A percentile compares a stretch with the other conserved stretches of the same genome.
These are phyloP conservation scores for Theileria luwenshuni DNA, from an alignment of 169 alveolate genomes.

Conservation along the genomic window DNA sequence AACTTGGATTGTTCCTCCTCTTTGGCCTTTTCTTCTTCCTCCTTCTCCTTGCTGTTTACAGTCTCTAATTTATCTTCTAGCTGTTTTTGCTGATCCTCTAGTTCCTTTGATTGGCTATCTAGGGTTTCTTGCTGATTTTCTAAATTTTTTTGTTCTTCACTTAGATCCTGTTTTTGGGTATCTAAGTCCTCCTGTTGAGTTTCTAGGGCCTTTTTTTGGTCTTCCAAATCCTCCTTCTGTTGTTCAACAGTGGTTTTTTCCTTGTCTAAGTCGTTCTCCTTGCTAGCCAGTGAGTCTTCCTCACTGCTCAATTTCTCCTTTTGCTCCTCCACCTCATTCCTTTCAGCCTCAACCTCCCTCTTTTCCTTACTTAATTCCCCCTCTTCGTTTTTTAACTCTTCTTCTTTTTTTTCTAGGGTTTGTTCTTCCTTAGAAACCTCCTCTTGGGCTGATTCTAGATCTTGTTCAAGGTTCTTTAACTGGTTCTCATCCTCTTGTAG, in stretches of 20 bases:
- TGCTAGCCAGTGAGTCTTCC: no score
- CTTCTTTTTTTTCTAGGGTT: slow-evolving; percentile 2
- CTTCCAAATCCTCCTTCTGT: slow-evolving; percentile 9
- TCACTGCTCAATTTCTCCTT: slow-evolving; percentile 13
- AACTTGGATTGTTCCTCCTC: slow-evolving; percentile 13
- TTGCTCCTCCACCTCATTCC: neutral
- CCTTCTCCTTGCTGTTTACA: neutral
- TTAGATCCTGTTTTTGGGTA: slow-evolving; percentile 3
- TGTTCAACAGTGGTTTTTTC: neutral
- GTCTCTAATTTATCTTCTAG: neutral
- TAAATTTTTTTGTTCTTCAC: slow-evolving; percentile 8
- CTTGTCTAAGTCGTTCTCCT: no score
- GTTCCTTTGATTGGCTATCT: neutral
- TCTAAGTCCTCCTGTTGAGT: neutral
- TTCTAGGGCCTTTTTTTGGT: neutral
- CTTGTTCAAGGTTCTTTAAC: slow-evolving; percentile 11
- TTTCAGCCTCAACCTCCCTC: no score
- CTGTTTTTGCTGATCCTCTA: slow-evolving; percentile 3
- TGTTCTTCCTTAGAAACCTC: neutral
- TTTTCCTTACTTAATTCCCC: slow-evolving; percentile 32
- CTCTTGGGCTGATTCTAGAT: slow-evolving; percentile 10
- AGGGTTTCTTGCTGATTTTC: slow-evolving; percentile 2
- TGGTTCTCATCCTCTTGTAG: neutral
- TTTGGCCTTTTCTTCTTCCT: slow-evolving; percentile 30
- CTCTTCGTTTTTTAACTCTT: slow-evolving; percentile 33